Percentiles rank a stretch among this genome's conserved stretches.
These are phyloP conservation scores for Neonothopanus nambi DNA, from an alignment of 1,284 basidiomycete genomes.

Conservation along the genomic window DNA sequence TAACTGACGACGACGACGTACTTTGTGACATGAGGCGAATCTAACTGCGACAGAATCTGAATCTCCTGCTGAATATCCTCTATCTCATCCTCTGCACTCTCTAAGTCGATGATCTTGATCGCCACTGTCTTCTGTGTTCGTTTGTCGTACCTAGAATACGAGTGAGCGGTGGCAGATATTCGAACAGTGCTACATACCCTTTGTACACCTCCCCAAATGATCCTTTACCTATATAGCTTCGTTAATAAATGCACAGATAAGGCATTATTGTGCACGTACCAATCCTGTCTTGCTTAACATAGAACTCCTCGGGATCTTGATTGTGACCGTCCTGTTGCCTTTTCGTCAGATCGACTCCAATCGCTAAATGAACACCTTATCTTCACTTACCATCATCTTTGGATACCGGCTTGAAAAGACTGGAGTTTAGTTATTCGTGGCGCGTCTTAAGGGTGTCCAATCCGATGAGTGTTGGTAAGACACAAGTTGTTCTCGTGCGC, in stretches of 20 bases:
- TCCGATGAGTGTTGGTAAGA: neutral
- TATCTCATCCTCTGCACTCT: slow-evolving; percentile 98
- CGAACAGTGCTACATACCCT: slow-evolving; percentile 56
- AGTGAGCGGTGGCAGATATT: slow-evolving; percentile 11
- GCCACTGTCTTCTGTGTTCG: slow-evolving; percentile 91
- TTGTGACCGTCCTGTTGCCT: slow-evolving; percentile 57
- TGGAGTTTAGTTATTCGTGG: neutral
- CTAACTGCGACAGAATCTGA: slow-evolving; percentile 96
- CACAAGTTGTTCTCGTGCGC: neutral
- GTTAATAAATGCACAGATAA: slow-evolving; percentile 14
- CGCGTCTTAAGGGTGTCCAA: slow-evolving; percentile 2
- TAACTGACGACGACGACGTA: slow-evolving; percentile 37
- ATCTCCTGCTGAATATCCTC: slow-evolving; percentile 99
- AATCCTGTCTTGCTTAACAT: slow-evolving; percentile 95
- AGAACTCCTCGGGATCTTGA: slow-evolving; percentile 92
- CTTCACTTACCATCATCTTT: neutral
- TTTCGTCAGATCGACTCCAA: slow-evolving; percentile 8
- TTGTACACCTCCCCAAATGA: slow-evolving; percentile 99
- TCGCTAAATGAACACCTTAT: neutral
- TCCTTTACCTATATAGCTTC: slow-evolving; percentile 73
- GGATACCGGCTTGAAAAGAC: neutral
- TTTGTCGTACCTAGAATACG: slow-evolving; percentile 75
- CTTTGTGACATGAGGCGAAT: slow-evolving; percentile 96
- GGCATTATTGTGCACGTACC: slow-evolving; percentile 50
- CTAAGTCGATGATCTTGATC: slow-evolving; percentile 98